Evolutionary conservation across 305 asterid genomes (phyloP), one percentile per base, ranked within the genome.

Genomic region (Fraxinus velutina): DNA sequence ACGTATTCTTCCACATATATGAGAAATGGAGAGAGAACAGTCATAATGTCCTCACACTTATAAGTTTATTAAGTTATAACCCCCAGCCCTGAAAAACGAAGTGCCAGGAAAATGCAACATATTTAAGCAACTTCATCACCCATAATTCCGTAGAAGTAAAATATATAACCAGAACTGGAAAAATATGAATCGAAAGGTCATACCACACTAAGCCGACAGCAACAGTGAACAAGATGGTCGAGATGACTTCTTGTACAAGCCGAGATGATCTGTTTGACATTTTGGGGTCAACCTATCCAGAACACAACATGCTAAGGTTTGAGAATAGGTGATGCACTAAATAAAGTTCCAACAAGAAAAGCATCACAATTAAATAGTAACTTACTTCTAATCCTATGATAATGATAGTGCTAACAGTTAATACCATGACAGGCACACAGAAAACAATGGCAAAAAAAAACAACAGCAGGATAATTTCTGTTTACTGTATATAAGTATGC

Each of bases 151-250:
- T 19, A 52, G 60, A 68, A 34, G 74, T 29, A 78, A 55, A 39
- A 77, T 13, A 27, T 66, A 55, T 5, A 60, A 72, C 32, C 68
- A 80, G 9, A 24, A 75, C 66, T 73, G 32, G 47, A 57, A 62
- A 15, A 78, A 27, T 6, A 64, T 24, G 66, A 82, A 62, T 73
- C 10, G 1, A 79, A 39, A 75, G 73, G 77, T 36, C 94, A 83
- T 90, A 96, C 98, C 99, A 96, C 82, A 90, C 84, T 87, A 96
- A 87, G 88, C 97, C 97, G 80, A 96, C 88, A 47, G 94, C 97
- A 80, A 91, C 84, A 21, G 98, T 94, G 88, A 96, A 90, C 83
- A 96, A 76, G 81, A 94, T 88, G 6, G 99, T 92, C 80, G 98
- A 91, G 80, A 96, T 83, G 80, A 92, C 73, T 88, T 96, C 98